Base-by-base conservation (phyloP, 805 yeast genomes). In the Wickerhamiella sorbophila region DNA sequence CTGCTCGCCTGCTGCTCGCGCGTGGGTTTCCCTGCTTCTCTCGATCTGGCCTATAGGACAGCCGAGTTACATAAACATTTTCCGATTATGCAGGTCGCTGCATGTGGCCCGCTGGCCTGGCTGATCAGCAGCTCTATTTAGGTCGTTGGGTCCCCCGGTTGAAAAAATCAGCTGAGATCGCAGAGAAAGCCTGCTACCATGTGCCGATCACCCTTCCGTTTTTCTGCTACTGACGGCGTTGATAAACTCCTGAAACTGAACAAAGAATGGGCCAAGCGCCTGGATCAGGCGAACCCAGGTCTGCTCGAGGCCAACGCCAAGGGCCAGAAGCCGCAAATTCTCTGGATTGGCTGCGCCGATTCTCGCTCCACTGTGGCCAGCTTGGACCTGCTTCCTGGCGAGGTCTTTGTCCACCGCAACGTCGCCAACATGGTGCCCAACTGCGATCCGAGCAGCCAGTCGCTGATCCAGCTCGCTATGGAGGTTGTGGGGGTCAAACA, bases 311-410 rank as follows among this genome's bases (percentile, higher is more conserved):
- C 63, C 46, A 83, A 84, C 52, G 87, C 77, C 1, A 66, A 73
- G 53, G 95, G 95, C 40, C 96, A 86, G 62, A 58, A 74, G n/a
- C 97, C 97, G 16, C 91, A 84, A 61, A 84, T 95, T 3, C 63
- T 88, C 38, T 86, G 95, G 87, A 79, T 87, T 46, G 94, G 95
- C 3, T 87, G 97, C 58, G 78, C 93, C 3, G 97, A 87, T 59
- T 83, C 95, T 2, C 75, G 97, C 52, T 79, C 83, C 44, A 81
- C 86, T 49, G 96, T 87, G 57, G 67, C 71, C 34, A 75, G 84
- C 42, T 67, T 85, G 20, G 77, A 71, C 39, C 75, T 85, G n/a
- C 64, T 75, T 19, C 95, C 95, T 1, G 97, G 97, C 40, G 95
- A 87, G 59, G 73, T 85, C 5, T 87, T 87, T 64, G 80, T 86